Evolutionary conservation across 2,329 filamentous ascomycete genomes (phyloP), one percentile per base, ranked within the genome.

Genomic region (Pleoardoris graminearum): DNA sequence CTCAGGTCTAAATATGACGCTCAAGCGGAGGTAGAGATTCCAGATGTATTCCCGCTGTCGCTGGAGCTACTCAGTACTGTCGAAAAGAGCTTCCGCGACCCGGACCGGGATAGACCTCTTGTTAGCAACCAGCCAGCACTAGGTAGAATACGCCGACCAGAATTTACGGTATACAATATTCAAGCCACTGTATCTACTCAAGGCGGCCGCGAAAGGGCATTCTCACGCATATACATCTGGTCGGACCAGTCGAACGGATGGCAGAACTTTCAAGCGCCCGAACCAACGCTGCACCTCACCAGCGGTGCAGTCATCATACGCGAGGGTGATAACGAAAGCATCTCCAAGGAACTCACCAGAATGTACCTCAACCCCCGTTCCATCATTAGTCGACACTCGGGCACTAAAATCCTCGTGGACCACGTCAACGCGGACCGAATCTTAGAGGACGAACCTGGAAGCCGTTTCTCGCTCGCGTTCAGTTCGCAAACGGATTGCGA

Each of bases 21-120:
- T 3, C 48, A 53, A 2, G 47, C 56, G 1, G 54, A 48, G 19
- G 47, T 71, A 12, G 57, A 67, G 16, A 37, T 70, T 7, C 66
- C 68, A 4, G 22, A 36, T 3, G 55, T 58, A 1, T 65, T 61
- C 39, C 59, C 58, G 1, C 4, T 55, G 3, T 59, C 59, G 2
- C 37, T 59, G 42, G 56, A 55, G 12, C 43, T 71, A 3, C 59
- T 70, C 6, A 42, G 42, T 1, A 46, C 57, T 1, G 57, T 66
- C 2, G 67, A 68, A 25, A 51, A 46, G 14, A 63, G 59, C 38
- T 54, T 50, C 14, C 55, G 58, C 10, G 57, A 62, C 35, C 48
- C 50, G n/a, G 12, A 51, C 23, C 53, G 62, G 35, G 51, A 33
- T 11, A 52, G 38, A 19, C 58, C 63, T 8, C 68, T 65, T 39